Evolutionary conservation across 805 yeast species (phyloP), one percentile per base, ranked within the genome.

Genomic region (Candida golubevii): DNA sequence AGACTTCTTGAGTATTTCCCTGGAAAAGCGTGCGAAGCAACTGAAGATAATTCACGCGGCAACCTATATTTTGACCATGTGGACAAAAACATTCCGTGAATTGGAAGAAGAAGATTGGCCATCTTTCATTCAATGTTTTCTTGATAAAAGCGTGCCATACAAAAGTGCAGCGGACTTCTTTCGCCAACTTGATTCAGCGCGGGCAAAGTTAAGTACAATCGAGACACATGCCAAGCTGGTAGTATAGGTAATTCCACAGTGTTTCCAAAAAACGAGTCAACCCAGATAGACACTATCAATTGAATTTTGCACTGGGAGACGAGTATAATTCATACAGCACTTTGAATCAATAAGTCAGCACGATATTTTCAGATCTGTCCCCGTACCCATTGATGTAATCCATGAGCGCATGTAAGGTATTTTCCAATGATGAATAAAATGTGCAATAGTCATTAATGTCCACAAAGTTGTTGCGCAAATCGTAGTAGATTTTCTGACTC

Each of bases 401-500:
- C 65, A 70, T 66, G 32, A 71, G 55, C 42, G 67, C 72, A 47
- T 60, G 67, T 26, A 71, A 51, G 12, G 69, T 60, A 40, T 67
- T 65, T 45, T 71, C 76, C 51, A 69, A 64, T 15, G 71, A 65
- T 15, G 66, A 54, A 47, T 68, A 71, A 47, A 71, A 69, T 4
- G 72, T 65, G 61, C 76, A 71, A 43, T 70, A 71, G 45, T 71
- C 75, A 48, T 69, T 69, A 35, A 69, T 61, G 53, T 70, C 73
- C 18, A 71, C 74, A 52, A 63, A 70, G 47, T 71, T 71, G 51
- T 71, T 68, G 27, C 67, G 56, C 45, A 70, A 65, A 42, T 69
- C 74, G 42, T 67, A 71, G 41, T 58, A 57, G 26, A 71, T 67
- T 49, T 69, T 69, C 32, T 66, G 67, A 39, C 59, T 65, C 51